A percentile compares a stretch with the other conserved stretches of the same genome.
phyloP scores from a whole-genome alignment of 148 eudicot genomes.

The Arbutus unedo region DNA sequence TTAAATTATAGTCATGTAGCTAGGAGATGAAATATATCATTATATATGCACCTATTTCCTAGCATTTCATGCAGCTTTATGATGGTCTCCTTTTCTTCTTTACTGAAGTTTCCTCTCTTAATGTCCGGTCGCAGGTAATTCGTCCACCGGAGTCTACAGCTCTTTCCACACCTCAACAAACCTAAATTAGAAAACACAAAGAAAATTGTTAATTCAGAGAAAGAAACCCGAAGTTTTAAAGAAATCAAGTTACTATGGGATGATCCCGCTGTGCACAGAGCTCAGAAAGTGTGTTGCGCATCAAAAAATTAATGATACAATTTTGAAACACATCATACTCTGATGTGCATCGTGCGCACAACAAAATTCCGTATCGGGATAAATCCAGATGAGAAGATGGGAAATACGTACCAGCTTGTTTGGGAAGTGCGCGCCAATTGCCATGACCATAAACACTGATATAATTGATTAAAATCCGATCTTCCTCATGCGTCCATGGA shows the following conservation, averaged over 20 bases:
- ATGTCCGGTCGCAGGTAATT: conserved; percentile 70
- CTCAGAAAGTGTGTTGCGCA: too few species aligned
- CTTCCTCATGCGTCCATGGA: conserved; percentile 43
- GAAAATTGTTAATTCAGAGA: too few species aligned
- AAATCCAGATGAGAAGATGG: too few species aligned
- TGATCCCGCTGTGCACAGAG: too few species aligned
- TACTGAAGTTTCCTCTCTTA: conserved; percentile 64
- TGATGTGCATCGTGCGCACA: too few species aligned
- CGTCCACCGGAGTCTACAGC: conserved; percentile 68
- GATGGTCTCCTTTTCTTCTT: conserved; percentile 61
- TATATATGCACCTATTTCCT: conserved; percentile 52
- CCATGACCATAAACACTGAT: conserved; percentile 26
- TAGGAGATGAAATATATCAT: too few species aligned
- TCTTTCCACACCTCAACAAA: conserved; percentile 70
- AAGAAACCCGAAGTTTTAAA: too few species aligned
- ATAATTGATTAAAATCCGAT: conserved; percentile 25
- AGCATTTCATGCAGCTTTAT: conserved; percentile 52
- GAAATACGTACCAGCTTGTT: conserved; percentile 22
- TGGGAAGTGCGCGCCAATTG: conserved; percentile 41
- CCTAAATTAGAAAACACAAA: conserved; percentile 26
- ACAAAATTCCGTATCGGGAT: too few species aligned
- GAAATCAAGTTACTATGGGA: too few species aligned
- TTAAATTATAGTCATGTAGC: too few species aligned
- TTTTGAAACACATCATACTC: too few species aligned
- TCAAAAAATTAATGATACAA: too few species aligned